Percentiles rank a stretch among this genome's conserved stretches.
Evolutionary conservation across 371 early-diverging fungal species (phyloP).

Genomic region (Zancudomyces culisetae): DNA sequence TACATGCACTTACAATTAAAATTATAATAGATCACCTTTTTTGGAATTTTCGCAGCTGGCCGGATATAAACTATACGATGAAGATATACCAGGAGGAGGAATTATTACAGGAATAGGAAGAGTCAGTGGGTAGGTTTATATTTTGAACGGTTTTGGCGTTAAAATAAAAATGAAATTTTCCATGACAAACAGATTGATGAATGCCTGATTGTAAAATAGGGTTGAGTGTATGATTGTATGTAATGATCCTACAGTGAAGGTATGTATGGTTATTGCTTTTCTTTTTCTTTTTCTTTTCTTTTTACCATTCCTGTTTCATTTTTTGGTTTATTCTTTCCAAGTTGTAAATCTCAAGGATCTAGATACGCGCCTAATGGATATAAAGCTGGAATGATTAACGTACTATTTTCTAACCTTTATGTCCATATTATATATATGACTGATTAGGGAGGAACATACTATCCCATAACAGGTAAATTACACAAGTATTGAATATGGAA

Average conservation of each 20-base stretch:
- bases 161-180: not conserved
- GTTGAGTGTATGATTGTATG: slow-evolving; percentile 93
- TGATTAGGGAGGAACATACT: slow-evolving; percentile 88
- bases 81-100: slow-evolving; percentile 77
- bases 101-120: slow-evolving; percentile 94
- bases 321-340: too few species aligned
- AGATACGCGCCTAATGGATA: too few species aligned
- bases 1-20: not conserved
- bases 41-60: slow-evolving; percentile 90
- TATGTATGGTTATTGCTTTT: too few species aligned
- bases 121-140: slow-evolving; percentile 35
- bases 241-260: slow-evolving; percentile 79
- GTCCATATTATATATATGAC: too few species aligned
- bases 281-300: too few species aligned
- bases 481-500: not conserved
- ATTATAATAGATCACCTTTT: slow-evolving; percentile 53
- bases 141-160: not conserved
- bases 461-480: slow-evolving; percentile 51
- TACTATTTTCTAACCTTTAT: too few species aligned
- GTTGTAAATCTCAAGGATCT: too few species aligned
- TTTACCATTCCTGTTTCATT: too few species aligned
- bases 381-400: too few species aligned
- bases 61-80: slow-evolving; percentile 73
- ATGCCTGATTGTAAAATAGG: slow-evolving; percentile 10
- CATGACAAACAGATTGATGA: not conserved